Conservation (phyloP, 73 alveolate genomes). For the Effrenium voratum region DNA sequence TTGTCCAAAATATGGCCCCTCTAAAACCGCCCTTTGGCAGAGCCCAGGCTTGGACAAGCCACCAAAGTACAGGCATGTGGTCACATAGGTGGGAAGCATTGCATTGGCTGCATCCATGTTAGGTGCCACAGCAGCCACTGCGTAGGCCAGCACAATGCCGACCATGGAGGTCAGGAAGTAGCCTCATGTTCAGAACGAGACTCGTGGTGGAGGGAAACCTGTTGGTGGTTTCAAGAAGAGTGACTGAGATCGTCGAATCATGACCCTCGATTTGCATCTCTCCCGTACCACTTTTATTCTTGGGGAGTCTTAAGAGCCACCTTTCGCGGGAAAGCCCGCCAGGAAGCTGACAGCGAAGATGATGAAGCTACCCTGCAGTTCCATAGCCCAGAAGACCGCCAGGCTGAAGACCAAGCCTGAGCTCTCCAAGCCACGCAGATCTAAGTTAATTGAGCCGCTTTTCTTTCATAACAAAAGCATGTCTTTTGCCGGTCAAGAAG, state of each 20-base stretch:
- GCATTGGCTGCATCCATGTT: constrained; percentile 83
- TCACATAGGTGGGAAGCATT: constrained; percentile 68
- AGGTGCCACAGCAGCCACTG: constrained; percentile 77
- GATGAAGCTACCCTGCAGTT: constrained; percentile 44
- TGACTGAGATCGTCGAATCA: too few species aligned
- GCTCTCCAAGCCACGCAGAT: neutral
- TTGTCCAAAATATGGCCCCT: too few species aligned
- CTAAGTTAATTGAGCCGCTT: neutral
- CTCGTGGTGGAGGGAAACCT: neutral
- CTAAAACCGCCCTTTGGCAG: too few species aligned
- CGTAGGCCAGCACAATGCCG: constrained; percentile 71
- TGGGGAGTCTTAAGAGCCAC: too few species aligned
- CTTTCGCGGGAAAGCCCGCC: neutral
- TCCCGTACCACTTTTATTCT: too few species aligned
- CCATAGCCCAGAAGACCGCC: constrained; percentile 63
- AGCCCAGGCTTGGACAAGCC: neutral
- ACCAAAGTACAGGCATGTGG: constrained; percentile 75
- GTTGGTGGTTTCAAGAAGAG: neutral
- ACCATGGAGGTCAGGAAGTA: constrained; percentile 82
- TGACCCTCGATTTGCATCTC: neutral
- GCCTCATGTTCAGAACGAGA: neutral
- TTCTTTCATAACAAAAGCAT: neutral
- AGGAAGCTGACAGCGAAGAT: constrained; percentile 22
- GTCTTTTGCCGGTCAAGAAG: neutral
- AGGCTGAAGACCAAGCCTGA: constrained; percentile 54